phyloP scores from a whole-genome alignment of 768 basidiomycete genomes.

The Artomyces pyxidatus region DNA sequence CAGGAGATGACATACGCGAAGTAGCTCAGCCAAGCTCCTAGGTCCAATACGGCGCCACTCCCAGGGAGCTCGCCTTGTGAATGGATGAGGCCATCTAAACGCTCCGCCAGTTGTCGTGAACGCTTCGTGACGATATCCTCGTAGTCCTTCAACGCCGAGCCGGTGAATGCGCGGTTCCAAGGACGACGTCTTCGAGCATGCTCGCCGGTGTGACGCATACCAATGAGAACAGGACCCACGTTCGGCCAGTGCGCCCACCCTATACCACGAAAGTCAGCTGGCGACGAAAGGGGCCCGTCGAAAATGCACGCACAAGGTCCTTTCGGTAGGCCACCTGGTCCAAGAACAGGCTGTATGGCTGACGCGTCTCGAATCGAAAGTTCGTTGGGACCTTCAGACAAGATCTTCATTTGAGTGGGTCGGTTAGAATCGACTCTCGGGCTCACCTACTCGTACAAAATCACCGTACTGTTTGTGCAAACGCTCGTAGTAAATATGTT shows the following conservation, averaged over 20 bases:
- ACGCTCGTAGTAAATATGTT: conserved; percentile 35
- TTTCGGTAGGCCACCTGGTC: conserved; percentile 44
- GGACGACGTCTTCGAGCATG: conserved; percentile 21
- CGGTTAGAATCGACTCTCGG: background rate
- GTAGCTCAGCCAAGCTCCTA: conserved; percentile 18
- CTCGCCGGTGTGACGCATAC: conserved; percentile 19
- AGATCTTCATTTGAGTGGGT: background rate
- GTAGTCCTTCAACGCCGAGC: conserved; percentile 21
- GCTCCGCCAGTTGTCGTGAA: conserved; percentile 18
- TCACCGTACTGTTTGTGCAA: conserved; percentile 52
- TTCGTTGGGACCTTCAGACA: conserved; percentile 47
- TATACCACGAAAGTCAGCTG: conserved; percentile 13
- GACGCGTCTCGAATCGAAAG: conserved; percentile 40
- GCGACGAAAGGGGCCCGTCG: rapidly evolving
- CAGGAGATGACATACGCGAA: conserved; percentile 18
- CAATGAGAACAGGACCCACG: conserved; percentile 31
- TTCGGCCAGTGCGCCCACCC: conserved; percentile 43
- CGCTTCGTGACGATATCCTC: conserved; percentile 16
- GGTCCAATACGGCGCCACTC: conserved; percentile 9
- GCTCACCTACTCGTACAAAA: conserved; percentile 48
- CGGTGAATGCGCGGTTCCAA: conserved; percentile 25
- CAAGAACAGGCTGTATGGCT: conserved; percentile 40
- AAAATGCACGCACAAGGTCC: conserved; percentile 48
- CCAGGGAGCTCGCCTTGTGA: background rate
- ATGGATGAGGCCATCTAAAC: conserved; percentile 7